A percentile compares a stretch with the other conserved stretches of the same genome.
These are phyloP conservation scores for Fusarium sp. DNA, from an alignment of 2,329 filamentous ascomycete species.

Conservation along the genomic window DNA sequence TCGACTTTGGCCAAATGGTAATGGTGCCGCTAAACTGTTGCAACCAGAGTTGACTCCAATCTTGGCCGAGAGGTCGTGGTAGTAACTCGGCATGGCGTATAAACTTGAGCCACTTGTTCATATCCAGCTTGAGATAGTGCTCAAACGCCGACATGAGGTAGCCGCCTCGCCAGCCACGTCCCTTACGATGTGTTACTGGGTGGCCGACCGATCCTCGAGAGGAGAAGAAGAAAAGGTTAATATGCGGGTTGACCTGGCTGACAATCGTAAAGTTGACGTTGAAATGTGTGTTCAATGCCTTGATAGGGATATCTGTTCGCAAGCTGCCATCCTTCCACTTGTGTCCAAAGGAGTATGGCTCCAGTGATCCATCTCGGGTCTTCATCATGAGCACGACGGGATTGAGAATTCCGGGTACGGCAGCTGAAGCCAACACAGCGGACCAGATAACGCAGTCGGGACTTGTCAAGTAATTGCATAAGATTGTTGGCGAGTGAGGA, in stretches of 20 bases:
- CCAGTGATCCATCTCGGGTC: constrained; percentile 78
- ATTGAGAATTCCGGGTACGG: constrained; percentile 95
- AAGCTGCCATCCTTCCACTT: constrained; percentile 99
- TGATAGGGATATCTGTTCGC: constrained; percentile 94
- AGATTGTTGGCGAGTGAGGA: constrained; percentile 89
- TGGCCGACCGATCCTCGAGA: constrained; percentile 91
- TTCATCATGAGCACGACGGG: constrained; percentile 96
- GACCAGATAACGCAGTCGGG: constrained; percentile 99
- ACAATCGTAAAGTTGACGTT: constrained; percentile 98
- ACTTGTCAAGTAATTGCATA: constrained; percentile 94
- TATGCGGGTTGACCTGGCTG: constrained; percentile 91
- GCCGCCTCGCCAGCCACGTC: constrained; percentile 94
- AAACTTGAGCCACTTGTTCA: constrained; percentile 98
- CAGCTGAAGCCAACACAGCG: constrained; percentile 92
- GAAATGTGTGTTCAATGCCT: constrained; percentile 94
- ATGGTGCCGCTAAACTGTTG: constrained; percentile 95
- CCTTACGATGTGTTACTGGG: constrained; percentile 92
- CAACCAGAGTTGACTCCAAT: constrained; percentile 97
- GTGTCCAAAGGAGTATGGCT: constrained; percentile 95
- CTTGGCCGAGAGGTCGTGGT: constrained; percentile 89
- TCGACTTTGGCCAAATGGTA: constrained; percentile 92
- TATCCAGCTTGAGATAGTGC: constrained; percentile 94
- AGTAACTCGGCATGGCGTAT: constrained; percentile 92
- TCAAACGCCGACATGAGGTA: constrained; percentile 93
- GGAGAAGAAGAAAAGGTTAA: constrained; percentile 99